Percentiles rank a stretch among this genome's conserved stretches.
phyloP scores from a whole-genome alignment of 345 rosid species.

The Syzygium aqueum region DNA sequence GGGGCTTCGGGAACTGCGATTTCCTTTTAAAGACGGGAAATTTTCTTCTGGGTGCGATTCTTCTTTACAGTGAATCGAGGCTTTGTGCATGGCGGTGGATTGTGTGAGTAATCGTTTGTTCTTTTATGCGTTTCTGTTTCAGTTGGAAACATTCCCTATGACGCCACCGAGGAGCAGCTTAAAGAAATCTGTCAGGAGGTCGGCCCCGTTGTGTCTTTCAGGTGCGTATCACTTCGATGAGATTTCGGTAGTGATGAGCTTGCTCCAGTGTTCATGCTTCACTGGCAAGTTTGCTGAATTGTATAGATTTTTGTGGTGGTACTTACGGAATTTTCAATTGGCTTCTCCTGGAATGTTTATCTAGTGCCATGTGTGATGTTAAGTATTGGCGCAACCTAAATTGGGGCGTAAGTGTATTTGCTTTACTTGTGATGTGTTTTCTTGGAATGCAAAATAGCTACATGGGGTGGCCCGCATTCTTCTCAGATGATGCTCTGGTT shows the following conservation, averaged over 20 bases:
- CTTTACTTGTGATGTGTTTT: neutral
- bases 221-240: slow-evolving; percentile 30
- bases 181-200: slow-evolving; percentile 93
- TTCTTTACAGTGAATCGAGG: neutral
- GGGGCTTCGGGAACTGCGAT: neutral
- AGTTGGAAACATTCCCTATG: slow-evolving; percentile 99
- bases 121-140: neutral
- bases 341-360: neutral
- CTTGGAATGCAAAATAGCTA: neutral
- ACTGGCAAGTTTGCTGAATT: neutral
- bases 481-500: neutral
- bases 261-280: neutral
- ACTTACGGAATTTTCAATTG: neutral
- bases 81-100: neutral
- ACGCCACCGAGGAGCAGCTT: slow-evolving; percentile 96
- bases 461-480: neutral
- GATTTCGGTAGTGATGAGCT: neutral
- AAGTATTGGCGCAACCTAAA: neutral
- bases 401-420: neutral
- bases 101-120: neutral
- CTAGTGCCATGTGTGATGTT: neutral
- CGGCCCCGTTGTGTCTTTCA: slow-evolving; percentile 98
- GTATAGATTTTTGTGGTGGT: neutral
- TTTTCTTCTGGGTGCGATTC: neutral
- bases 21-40: neutral